A percentile compares a stretch with the other conserved stretches of the same genome.
phyloP scores from a whole-genome alignment of 306 rosid species.

The Begonia peltatifolia region DNA sequence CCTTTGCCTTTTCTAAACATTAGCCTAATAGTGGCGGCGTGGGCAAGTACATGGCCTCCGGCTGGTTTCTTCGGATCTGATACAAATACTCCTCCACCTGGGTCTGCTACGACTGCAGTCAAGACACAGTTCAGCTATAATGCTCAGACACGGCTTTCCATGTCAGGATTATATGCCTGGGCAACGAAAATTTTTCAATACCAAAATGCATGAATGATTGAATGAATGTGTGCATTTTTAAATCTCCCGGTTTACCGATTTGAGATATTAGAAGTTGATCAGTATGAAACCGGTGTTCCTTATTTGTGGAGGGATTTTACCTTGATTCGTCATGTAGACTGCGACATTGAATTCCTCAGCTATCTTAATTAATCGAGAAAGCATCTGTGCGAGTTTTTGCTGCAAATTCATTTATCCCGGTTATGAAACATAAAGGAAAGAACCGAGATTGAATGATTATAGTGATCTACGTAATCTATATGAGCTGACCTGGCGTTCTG shows the following conservation, averaged over 20 bases:
- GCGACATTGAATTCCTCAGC: conserved; percentile 94
- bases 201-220: background rate
- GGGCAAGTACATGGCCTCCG: conserved; percentile 92
- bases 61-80: conserved; percentile 97
- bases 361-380: conserved; percentile 75
- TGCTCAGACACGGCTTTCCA: background rate
- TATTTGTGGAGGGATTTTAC: conserved; percentile 16
- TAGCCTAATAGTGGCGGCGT: conserved; percentile 82
- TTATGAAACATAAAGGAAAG: too few relatives aligned
- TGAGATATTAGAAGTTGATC: too few relatives aligned
- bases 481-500: conserved; percentile 78
- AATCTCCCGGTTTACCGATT: too few relatives aligned
- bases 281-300: too few relatives aligned
- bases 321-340: conserved; percentile 94
- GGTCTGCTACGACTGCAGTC: conserved; percentile 87
- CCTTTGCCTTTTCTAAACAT: conserved; percentile 98
- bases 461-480: too few relatives aligned
- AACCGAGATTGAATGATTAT: too few relatives aligned
- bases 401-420: conserved; percentile 18
- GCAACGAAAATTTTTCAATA: too few relatives aligned
- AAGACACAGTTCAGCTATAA: conserved; percentile 3
- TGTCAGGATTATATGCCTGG: too few relatives aligned
- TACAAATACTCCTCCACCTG: conserved; percentile 87
- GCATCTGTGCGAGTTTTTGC: conserved; percentile 97
- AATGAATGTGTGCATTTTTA: too few relatives aligned